Base-by-base conservation (phyloP, 2,329 filamentous ascomycete species). In the Nemania sp. region DNA sequence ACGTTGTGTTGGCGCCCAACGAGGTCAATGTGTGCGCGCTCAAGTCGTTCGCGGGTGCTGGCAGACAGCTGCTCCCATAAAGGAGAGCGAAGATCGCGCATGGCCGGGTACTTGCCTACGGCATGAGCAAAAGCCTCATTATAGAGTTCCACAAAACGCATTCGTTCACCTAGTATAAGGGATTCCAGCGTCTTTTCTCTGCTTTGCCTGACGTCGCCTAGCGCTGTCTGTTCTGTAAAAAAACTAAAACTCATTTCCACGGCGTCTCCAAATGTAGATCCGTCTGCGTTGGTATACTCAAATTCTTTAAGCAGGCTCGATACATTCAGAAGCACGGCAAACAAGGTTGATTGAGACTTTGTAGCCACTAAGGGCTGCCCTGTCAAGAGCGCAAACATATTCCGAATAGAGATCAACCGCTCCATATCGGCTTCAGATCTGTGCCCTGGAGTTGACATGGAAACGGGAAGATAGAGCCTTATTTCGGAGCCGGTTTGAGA, bases 41-140 rank as follows among this genome's bases (percentile, higher is more conserved):
- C 93, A 7, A 98, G 83, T n/a, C 92, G 89, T 73, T 93, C 92
- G 53, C 89, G 88, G 0, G 94, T 97, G 69, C 88, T 86, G 0
- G 83, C 79, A 1, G 90, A 92, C 49, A 98, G 87, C 74, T 92
- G 84, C 27, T 86, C 83, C 78, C 89, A 94, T 55, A 96, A 88
- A 0, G 89, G 88, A 57, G 89, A 90, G 51, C 89, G 87, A 54
- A 94, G 81, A 1, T 86, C 83, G 62, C 89, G 86, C 67, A 94
- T 88, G 35, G 93, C 86, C 22, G 92, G 87, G 67, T 95, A 93
- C 79, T 96, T 97, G 57, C 95, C 96, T 10, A 93, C 93, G 0
- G 91, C 93, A 79, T 98, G 96, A 5, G 94, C 90, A 76, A 98
- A 98, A 0, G 93, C 93, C 79, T 98, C 94, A 66, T 93, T 93